Conservation (phyloP, 2,329 filamentous ascomycete genomes). For the Davidsoniella neocaledoniae region DNA sequence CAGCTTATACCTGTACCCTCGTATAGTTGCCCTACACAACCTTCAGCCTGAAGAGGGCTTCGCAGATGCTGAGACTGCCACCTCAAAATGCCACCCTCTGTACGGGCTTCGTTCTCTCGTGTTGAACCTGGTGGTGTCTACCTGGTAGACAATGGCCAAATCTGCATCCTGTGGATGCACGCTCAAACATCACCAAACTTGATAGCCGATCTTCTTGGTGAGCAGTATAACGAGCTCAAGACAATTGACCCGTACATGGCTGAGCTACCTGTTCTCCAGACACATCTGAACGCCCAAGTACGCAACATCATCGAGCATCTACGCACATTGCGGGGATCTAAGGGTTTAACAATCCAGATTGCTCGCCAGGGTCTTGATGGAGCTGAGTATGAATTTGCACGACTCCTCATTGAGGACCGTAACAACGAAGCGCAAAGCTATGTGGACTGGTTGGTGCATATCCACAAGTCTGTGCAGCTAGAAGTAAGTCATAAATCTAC, state of each 20-base stretch:
- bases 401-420: constrained; percentile 78
- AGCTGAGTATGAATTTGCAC: constrained; percentile 89
- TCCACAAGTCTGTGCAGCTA: constrained; percentile 83
- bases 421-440: constrained; percentile 98
- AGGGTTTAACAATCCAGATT: constrained; percentile 76
- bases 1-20: constrained; percentile 84
- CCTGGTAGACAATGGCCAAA: constrained; percentile 86
- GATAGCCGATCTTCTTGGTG: constrained; percentile 76
- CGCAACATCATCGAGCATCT: constrained; percentile 86
- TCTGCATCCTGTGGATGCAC: constrained; percentile 84
- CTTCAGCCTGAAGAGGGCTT: constrained; percentile 79
- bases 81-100: constrained; percentile 61
- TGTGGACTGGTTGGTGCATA: constrained; percentile 93
- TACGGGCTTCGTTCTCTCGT: constrained; percentile 71
- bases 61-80: constrained; percentile 70
- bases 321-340: constrained; percentile 62
- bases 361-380: constrained; percentile 87
- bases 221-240: constrained; percentile 47
- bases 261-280: constrained; percentile 67
- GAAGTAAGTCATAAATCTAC: constrained; percentile 40
- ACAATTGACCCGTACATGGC: constrained; percentile 67
- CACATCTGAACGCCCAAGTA: constrained; percentile 85
- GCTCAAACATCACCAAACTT: constrained; percentile 83
- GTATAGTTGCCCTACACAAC: constrained; percentile 84
- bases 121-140: constrained; percentile 91